These are phyloP conservation scores for Exophiala lecanii-corni DNA, from an alignment of 2,329 filamentous ascomycete genomes.

Conservation along the genomic window DNA sequence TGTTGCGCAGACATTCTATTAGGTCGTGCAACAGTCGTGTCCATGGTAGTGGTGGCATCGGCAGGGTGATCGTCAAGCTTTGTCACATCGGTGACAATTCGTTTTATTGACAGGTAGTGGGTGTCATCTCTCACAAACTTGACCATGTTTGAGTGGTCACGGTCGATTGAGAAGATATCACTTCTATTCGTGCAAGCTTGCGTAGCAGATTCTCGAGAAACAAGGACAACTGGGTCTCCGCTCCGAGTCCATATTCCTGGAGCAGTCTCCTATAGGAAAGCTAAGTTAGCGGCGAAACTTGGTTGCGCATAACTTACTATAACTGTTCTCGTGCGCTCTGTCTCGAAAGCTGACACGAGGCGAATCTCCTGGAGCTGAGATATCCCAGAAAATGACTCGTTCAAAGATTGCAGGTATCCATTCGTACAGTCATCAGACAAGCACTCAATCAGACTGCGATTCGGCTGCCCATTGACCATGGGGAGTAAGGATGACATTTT, in stretches of 20 bases:
- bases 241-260: constrained; percentile 1
- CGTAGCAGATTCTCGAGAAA: constrained; percentile 5
- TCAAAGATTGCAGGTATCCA: constrained; percentile 3
- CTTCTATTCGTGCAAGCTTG: neutral
- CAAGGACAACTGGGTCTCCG: constrained; percentile 1
- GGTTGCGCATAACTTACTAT: constrained; percentile 5
- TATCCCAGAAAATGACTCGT: constrained; percentile 6
- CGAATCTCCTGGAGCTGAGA: constrained; percentile 2
- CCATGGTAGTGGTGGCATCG: too few relatives aligned
- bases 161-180: constrained; percentile 4
- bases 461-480: constrained; percentile 20
- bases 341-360: constrained; percentile 14
- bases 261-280: neutral
- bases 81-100: too few relatives aligned
- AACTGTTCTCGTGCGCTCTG: constrained; percentile 5
- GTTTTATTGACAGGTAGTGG: too few relatives aligned
- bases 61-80: too few relatives aligned
- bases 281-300: neutral
- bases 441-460: constrained; percentile 6
- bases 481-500: constrained; percentile 10
- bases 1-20: neutral
- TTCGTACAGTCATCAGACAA: constrained; percentile 4
- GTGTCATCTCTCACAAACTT: constrained; percentile 6
- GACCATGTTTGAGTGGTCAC: constrained; percentile 9
- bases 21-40: too few relatives aligned